Percentiles rank a stretch among this genome's conserved stretches.
Evolutionary conservation across 2,329 filamentous ascomycete genomes (phyloP).

Genomic region (Orbilia blumenaviensis): DNA sequence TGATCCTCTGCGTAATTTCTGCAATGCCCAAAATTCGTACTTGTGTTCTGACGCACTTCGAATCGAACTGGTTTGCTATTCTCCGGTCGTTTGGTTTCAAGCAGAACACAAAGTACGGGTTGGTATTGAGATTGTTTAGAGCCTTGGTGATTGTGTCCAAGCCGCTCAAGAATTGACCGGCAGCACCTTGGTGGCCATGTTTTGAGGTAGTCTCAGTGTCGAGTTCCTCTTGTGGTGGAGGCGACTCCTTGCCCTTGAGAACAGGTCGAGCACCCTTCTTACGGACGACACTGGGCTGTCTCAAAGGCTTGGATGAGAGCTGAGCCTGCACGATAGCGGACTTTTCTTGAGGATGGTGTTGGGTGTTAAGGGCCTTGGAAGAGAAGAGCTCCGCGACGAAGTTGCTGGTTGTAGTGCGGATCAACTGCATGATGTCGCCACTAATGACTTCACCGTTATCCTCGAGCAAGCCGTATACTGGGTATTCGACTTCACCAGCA

Average conservation of each 20-base stretch:
- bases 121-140: slow-evolving; percentile 80
- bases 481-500: slow-evolving; percentile 95
- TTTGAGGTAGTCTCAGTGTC: slow-evolving; percentile 31
- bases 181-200: slow-evolving; percentile 77
- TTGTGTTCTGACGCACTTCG: slow-evolving; percentile 94
- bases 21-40: slow-evolving; percentile 95
- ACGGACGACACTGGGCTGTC: slow-evolving; percentile 90
- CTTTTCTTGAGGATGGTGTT: slow-evolving; percentile 91
- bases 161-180: slow-evolving; percentile 88
- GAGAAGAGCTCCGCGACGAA: slow-evolving; percentile 92
- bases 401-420: slow-evolving; percentile 84
- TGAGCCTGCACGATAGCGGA: slow-evolving; percentile 93
- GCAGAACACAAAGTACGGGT: slow-evolving; percentile 96
- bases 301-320: slow-evolving; percentile 92
- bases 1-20: slow-evolving; percentile 91
- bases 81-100: slow-evolving; percentile 95
- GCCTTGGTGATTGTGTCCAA: slow-evolving; percentile 91
- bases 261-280: slow-evolving; percentile 71
- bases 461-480: slow-evolving; percentile 84
- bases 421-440: slow-evolving; percentile 92
- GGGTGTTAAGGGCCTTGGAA: slow-evolving; percentile 91
- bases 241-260: slow-evolving; percentile 62
- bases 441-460: slow-evolving; percentile 97
- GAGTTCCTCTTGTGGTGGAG: slow-evolving; percentile 62
- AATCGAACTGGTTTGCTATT: slow-evolving; percentile 98